Base-by-base conservation (phyloP, 176 grass and related monocot species). In the Cocos nucifera region DNA sequence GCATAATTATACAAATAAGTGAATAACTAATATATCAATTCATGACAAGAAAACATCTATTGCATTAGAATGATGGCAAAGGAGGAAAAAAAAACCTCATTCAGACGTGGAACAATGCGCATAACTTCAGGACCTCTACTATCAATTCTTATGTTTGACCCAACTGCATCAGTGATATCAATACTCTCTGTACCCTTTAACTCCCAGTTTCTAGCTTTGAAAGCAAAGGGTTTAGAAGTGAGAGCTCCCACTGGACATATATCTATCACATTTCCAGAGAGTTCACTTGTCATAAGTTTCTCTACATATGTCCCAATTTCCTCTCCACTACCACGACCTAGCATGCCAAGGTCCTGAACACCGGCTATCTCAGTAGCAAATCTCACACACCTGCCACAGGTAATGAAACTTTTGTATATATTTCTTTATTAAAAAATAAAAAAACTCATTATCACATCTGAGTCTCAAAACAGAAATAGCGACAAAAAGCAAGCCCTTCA, bases 271-370 rank as follows among this genome's bases (percentile, higher is more conserved):
- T 98, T 98, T 72, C 93, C 93, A 59, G 93, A 98, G 6, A 98
- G 73, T 80, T 98, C 93, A 62, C 93, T 98, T 39, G 84, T 89
- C 93, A 98, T 98, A 66, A 92, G 84, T 67, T 81, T 92, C 69
- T 88, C 93, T 17, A 98, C 93, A 77, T 98, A 98, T 32, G 93
- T 98, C 65, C 93, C 93, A 17, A 98, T 98, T 83, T 98, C 93
- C 80, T 98, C 93, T 56, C 93, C 93, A 74, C 93, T 98, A 22
- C 93, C 93, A 70, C 93, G 87, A 20, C 93, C 93, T 77, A 98
- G 59, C 63, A 98, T 98, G 44, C 93, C 93, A 54, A 98, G 77
- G 60, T 98, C 93, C 73, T 98, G 67, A 80, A 98, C 93, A 76
- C 93, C 93, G n/a, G 93, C 93, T 66, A 98, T 67, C 79, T 98